These are phyloP conservation scores for Pyricularia sp. DNA, from an alignment of 2,329 filamentous ascomycete genomes.

Conservation along the genomic window DNA sequence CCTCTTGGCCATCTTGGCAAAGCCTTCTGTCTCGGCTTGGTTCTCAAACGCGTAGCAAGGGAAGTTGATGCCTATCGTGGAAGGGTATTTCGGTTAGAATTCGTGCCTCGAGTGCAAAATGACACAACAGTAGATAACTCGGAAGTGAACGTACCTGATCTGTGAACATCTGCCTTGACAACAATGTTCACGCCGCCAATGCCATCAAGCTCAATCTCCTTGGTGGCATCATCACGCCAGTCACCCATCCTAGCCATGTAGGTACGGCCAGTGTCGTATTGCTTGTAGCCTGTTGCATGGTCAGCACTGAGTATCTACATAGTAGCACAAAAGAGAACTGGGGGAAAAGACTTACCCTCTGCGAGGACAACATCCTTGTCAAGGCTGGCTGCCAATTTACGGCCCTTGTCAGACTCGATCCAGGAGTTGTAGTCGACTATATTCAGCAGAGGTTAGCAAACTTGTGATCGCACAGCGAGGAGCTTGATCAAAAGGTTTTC, in stretches of 20 bases:
- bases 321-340: background rate
- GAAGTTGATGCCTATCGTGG: conserved; percentile 77
- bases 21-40: conserved; percentile 96
- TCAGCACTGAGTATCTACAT: conserved; percentile 10
- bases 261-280: conserved; percentile 81
- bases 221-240: conserved; percentile 84
- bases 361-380: conserved; percentile 77
- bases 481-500: no score
- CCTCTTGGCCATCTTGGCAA: conserved; percentile 96
- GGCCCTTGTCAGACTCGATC: conserved; percentile 83
- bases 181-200: conserved; percentile 96
- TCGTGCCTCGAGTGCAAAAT: no score
- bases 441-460: conserved; percentile 4
- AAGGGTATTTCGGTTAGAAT: background rate
- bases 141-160: conserved; percentile 57
- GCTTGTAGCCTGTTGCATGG: conserved; percentile 62
- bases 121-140: background rate
- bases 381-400: conserved; percentile 62
- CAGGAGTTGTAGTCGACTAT: conserved; percentile 97
- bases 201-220: conserved; percentile 86
- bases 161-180: conserved; percentile 95
- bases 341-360: conserved; percentile 51
- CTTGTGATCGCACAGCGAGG: conserved; percentile 12
- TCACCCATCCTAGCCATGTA: conserved; percentile 91
- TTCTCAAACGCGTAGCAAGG: conserved; percentile 96